A percentile compares a stretch with the other conserved stretches of the same genome.
Evolutionary conservation across 495 filamentous ascomycete genomes (phyloP).

Genomic region (Eremomyces bilateralis): DNA sequence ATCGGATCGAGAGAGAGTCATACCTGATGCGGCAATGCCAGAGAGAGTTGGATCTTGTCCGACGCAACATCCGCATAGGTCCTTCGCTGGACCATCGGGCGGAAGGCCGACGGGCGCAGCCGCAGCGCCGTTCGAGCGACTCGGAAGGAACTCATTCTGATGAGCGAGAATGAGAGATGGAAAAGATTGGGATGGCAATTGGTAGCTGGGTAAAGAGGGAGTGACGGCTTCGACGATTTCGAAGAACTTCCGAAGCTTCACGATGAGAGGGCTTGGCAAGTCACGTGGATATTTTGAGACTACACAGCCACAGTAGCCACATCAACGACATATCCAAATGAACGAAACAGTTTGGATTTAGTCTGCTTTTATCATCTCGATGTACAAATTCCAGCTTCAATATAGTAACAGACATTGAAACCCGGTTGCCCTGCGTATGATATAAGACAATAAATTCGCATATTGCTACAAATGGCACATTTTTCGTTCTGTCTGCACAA

Average conservation of each 20-base stretch:
- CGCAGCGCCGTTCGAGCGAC: constrained; percentile 71
- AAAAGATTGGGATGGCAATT: too few species aligned
- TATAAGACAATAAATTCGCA: too few species aligned
- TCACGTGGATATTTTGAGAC: constrained; percentile 22
- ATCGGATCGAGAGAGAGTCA: constrained; percentile 12
- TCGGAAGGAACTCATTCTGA: constrained; percentile 69
- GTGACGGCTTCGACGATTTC: constrained; percentile 11
- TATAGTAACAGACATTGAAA: too few species aligned
- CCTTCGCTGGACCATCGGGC: constrained; percentile 54
- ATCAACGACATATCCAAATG: constrained; percentile 5
- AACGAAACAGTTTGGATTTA: background rate
- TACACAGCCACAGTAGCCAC: constrained; percentile 21
- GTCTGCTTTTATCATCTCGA: too few species aligned
- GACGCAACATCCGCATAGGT: constrained; percentile 84
- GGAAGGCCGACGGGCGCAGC: constrained; percentile 37
- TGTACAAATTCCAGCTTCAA: too few species aligned
- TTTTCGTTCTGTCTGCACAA: too few species aligned
- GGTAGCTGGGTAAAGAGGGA: too few species aligned
- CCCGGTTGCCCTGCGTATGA: too few species aligned
- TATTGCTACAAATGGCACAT: too few species aligned
- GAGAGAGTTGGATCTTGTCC: constrained; percentile 94
- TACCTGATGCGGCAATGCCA: constrained; percentile 97
- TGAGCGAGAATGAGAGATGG: background rate
- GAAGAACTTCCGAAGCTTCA: constrained; percentile 22
- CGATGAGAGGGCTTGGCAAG: constrained; percentile 16